phyloP scores from a whole-genome alignment of 257 asterid genomes.

The Solanum clarkiae region DNA sequence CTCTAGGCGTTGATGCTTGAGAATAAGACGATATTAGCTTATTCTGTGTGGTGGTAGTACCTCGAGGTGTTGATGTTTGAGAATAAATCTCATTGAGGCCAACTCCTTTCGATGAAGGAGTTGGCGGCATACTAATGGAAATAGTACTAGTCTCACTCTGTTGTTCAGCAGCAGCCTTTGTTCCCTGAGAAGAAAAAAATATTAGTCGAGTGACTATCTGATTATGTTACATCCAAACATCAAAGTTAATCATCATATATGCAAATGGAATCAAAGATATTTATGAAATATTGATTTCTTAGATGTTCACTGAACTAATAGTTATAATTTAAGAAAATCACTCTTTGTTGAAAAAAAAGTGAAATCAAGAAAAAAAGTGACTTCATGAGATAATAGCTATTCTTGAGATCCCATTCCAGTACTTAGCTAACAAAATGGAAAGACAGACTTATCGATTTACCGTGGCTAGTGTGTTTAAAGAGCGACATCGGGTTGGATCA shows the following conservation, averaged over 20 bases:
- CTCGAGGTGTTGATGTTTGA: neutral
- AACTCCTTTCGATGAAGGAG: slow-evolving; percentile 27
- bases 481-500: slow-evolving; percentile 4
- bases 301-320: neutral
- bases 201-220: neutral
- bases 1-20: slow-evolving; percentile 41
- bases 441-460: neutral
- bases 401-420: neutral
- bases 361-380: too few species aligned
- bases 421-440: neutral
- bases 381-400: neutral
- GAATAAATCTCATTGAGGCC: slow-evolving; percentile 4
- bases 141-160: slow-evolving; percentile 1
- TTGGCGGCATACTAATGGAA: slow-evolving; percentile 63
- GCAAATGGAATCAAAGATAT: neutral
- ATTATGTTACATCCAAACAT: neutral
- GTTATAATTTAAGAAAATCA: neutral
- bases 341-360: too few species aligned
- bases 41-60: neutral
- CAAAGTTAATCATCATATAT: neutral
- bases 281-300: neutral
- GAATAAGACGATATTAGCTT: slow-evolving; percentile 22
- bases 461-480: slow-evolving; percentile 2
- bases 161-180: slow-evolving; percentile 13
- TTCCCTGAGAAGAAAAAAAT: slow-evolving; percentile 14